Evolutionary conservation across 2,329 filamentous ascomycete species (phyloP), one percentile per base, ranked within the genome.

Genomic region (Samsoniella hepiali): DNA sequence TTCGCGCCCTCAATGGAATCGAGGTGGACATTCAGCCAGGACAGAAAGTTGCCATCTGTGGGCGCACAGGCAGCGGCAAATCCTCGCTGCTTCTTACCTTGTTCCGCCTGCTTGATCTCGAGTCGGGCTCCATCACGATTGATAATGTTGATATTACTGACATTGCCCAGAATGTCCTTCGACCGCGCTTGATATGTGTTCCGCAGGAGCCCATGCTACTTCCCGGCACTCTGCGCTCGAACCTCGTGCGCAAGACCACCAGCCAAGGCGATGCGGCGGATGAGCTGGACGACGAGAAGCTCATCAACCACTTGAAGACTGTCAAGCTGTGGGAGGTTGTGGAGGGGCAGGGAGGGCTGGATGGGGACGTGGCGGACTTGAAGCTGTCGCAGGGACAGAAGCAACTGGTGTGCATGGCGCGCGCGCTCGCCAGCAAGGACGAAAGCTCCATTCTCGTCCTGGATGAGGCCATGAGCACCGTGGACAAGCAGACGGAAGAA

Each of bases 121-220:
- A 73, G 1, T 62, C 72, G 0, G 80, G 80, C 1, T 72, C 49
- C 4, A 80, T 85, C n/a, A 70, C 64, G 1, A 74, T 84, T 17
- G 82, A 84, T 61, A 75, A 72, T 1, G 56, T 82, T 1, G 76
- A 82, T 45, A 69, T 73, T 5, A 64, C 67, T 1, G 65, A 56
- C 1, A 31, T 74, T 0, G 64, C 69, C 0, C 68, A 70, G 2
- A 65, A 70, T 4, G 60, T 64, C 5, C 50, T 75, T 1, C 68
- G 74, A 0, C 54, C 64, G 0, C 63, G 69, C 1, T 69, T 85
- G 6, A 77, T 79, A 36, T 75, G 75, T 1, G 69, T 84, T 0
- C 78, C 83, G 0, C 84, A 86, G 71, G 82, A 85, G 53, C 75
- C 81, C 0, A 78, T 83, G 65, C 76, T 83, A n/a, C 70, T 85